These are phyloP conservation scores for Zymoseptoria tritici DNA, from an alignment of 2,329 filamentous ascomycete genomes.

Conservation along the genomic window DNA sequence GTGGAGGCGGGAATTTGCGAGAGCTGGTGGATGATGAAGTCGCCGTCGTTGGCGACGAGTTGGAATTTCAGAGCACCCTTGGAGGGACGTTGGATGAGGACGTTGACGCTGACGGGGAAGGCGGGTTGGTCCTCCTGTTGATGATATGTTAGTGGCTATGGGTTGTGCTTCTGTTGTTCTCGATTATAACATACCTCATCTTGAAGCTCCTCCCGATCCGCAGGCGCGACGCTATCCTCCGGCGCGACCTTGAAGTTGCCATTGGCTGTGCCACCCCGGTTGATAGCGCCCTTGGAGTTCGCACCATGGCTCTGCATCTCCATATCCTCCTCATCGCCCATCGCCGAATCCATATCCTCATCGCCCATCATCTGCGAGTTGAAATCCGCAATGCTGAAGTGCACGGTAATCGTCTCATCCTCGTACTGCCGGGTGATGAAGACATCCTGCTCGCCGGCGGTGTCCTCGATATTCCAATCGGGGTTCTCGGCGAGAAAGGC, in stretches of 20 bases:
- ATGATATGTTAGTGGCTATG: constrained; percentile 5
- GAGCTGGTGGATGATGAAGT: constrained; percentile 82
- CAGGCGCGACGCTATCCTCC: constrained; percentile 50
- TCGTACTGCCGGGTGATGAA: constrained; percentile 73
- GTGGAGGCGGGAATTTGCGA: constrained; percentile 78
- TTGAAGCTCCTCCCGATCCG: constrained; percentile 49
- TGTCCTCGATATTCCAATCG: constrained; percentile 68
- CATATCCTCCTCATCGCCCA: constrained; percentile 46
- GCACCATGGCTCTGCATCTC: constrained; percentile 48
- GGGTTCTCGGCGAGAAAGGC: constrained; percentile 76
- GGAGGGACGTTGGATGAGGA: constrained; percentile 80
- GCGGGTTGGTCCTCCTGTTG: constrained; percentile 44
- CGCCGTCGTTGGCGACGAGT: constrained; percentile 75
- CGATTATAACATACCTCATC: too few relatives aligned
- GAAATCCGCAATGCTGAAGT: constrained; percentile 79
- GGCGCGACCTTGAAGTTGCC: constrained; percentile 49
- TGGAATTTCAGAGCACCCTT: constrained; percentile 83
- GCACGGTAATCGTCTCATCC: constrained; percentile 78
- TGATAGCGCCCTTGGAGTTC: constrained; percentile 50
- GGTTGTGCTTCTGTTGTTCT: too few relatives aligned
- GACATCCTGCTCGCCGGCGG: constrained; percentile 78
- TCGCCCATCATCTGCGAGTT: constrained; percentile 52
- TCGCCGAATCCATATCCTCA: constrained; percentile 24
- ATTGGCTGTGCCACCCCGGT: constrained; percentile 44
- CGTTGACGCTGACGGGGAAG: constrained; percentile 75